phyloP scores from a whole-genome alignment of 1,284 basidiomycete species.

The Porphyrellus sp. region DNA sequence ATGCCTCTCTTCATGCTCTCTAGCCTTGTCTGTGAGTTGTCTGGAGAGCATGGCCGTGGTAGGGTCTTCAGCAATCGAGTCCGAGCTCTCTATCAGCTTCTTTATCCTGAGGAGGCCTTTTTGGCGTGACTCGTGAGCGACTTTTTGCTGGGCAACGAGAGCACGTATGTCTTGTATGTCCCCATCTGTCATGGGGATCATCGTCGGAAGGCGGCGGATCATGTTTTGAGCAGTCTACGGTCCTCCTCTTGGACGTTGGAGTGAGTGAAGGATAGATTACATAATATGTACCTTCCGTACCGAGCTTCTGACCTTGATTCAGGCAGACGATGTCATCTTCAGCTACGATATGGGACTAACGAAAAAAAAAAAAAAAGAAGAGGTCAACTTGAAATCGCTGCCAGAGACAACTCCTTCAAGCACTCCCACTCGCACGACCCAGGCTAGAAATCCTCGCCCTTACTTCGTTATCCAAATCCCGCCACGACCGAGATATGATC shows the following conservation, averaged over 20 bases:
- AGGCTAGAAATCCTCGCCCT: not conserved
- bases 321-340: too few species aligned
- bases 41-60: conserved; percentile 40
- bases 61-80: conserved; percentile 31
- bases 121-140: conserved; percentile 42
- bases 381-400: too few species aligned
- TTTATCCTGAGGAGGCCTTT: conserved; percentile 43
- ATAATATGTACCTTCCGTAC: too few species aligned
- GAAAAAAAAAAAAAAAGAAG: too few species aligned
- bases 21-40: conserved; percentile 34
- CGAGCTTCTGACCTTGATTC: too few species aligned
- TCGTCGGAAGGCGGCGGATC: conserved; percentile 73
- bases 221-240: too few species aligned
- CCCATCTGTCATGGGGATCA: conserved; percentile 66
- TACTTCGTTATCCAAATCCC: not conserved
- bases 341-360: too few species aligned
- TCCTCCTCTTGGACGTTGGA: too few species aligned
- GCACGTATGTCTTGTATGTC: conserved; percentile 75
- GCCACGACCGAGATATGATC: not conserved
- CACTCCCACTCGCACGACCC: not conserved
- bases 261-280: too few species aligned
- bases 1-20: conserved; percentile 37
- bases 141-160: conserved; percentile 53
- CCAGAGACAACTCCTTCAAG: too few species aligned
- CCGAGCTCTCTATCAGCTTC: conserved; percentile 42